These are phyloP conservation scores for Solanum hybrid DNA, from an alignment of 305 asterid genomes.

Conservation along the genomic window DNA sequence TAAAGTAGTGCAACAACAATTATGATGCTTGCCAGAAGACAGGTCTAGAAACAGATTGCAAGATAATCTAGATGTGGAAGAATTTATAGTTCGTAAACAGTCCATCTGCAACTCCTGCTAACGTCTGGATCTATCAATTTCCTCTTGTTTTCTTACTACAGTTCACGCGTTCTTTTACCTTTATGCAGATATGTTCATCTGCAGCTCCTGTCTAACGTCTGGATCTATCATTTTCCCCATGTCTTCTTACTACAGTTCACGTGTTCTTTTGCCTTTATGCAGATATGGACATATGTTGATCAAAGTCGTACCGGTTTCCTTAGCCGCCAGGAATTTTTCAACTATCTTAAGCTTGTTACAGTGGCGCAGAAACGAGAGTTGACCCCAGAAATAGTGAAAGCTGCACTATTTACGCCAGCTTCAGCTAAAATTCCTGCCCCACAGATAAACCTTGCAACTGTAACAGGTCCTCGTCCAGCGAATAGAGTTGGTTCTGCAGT, in stretches of 20 bases:
- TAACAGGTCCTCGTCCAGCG: constrained; percentile 37
- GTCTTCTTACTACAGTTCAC: background rate
- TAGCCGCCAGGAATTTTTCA: constrained; percentile 65
- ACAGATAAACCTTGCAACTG: constrained; percentile 46
- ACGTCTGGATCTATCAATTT: background rate
- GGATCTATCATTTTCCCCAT: background rate
- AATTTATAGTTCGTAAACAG: background rate
- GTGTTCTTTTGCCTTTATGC: constrained; percentile 16
- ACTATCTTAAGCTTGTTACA: constrained; percentile 78
- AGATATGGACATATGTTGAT: constrained; percentile 80
- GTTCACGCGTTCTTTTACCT: background rate
- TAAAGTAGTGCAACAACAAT: background rate
- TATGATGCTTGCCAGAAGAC: background rate
- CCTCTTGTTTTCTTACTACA: background rate
- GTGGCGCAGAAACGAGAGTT: constrained; percentile 72
- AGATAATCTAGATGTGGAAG: background rate
- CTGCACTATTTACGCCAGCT: constrained; percentile 75
- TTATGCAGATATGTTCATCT: constrained; percentile 46
- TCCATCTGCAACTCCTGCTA: background rate
- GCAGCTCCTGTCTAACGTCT: background rate
- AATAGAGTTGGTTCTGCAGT: constrained; percentile 17
- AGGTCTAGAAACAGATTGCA: background rate
- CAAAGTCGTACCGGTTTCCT: constrained; percentile 53
- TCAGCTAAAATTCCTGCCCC: constrained; percentile 82
- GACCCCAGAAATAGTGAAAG: constrained; percentile 74